Percentiles rank a stretch among this genome's conserved stretches.
phyloP scores from a whole-genome alignment of 1,139 yeast genomes.

The Taphrina flavorubra region DNA sequence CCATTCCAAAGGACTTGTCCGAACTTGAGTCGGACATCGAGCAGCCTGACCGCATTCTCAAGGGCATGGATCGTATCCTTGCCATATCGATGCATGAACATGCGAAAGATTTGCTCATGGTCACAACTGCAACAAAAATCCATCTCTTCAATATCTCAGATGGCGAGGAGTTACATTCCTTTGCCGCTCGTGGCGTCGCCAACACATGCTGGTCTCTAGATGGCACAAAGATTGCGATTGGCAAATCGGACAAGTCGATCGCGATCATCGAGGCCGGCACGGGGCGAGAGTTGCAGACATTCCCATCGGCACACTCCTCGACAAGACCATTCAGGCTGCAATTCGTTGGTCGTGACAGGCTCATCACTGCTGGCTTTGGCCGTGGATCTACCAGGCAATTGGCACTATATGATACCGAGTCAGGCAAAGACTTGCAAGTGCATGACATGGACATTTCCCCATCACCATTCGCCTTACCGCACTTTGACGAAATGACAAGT shows the following conservation, averaged over 20 bases:
- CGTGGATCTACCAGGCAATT: slow-evolving; percentile 91
- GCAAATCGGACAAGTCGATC: slow-evolving; percentile 36
- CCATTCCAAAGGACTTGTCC: slow-evolving; percentile 20
- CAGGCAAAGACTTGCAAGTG: slow-evolving; percentile 20
- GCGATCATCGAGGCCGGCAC: slow-evolving; percentile 22
- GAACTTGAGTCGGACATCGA: slow-evolving; percentile 31
- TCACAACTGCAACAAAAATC: slow-evolving; percentile 26
- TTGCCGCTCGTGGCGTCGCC: slow-evolving; percentile 17
- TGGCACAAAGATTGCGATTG: slow-evolving; percentile 32
- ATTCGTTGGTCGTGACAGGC: slow-evolving; percentile 63
- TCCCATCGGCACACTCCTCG: slow-evolving; percentile 34
- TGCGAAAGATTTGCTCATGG: slow-evolving; percentile 28
- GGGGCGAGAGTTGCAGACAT: slow-evolving; percentile 10
- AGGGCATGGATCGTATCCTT: slow-evolving; percentile 34
- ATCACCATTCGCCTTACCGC: slow-evolving; percentile 91
- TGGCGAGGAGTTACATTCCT: slow-evolving; percentile 18
- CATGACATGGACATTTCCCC: slow-evolving; percentile 75
- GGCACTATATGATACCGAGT: slow-evolving; percentile 83
- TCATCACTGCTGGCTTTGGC: slow-evolving; percentile 95
- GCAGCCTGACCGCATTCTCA: slow-evolving; percentile 22
- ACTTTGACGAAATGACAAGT: slow-evolving; percentile 78
- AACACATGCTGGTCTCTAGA: slow-evolving; percentile 33
- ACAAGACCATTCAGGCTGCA: slow-evolving; percentile 34
- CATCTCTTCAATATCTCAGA: slow-evolving; percentile 17
- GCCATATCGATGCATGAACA: slow-evolving; percentile 21